These are phyloP conservation scores for Elsinoe necatrix DNA, from an alignment of 2,329 filamentous ascomycete species.

Conservation along the genomic window DNA sequence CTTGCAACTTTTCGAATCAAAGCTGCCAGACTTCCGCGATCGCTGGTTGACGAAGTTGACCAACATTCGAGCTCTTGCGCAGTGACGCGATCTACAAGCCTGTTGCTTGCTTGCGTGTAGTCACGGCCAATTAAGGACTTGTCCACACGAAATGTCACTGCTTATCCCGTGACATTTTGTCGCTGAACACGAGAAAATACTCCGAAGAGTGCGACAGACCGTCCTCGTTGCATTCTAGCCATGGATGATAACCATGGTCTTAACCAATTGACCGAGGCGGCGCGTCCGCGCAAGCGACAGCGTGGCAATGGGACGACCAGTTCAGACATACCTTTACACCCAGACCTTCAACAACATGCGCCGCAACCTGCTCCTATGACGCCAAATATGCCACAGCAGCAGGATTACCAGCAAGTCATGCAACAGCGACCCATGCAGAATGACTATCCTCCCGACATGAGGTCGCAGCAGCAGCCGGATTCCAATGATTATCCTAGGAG, in stretches of 20 bases:
- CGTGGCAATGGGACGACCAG: not conserved
- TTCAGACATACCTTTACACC: conserved; percentile 6
- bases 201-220: not conserved
- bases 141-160: not conserved
- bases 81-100: not conserved
- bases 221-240: not conserved
- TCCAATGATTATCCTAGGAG: conserved; percentile 28
- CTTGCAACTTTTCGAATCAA: not conserved
- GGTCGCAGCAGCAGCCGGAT: conserved; percentile 17
- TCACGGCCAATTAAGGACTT: not conserved
- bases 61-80: not conserved
- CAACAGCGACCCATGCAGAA: conserved; percentile 4
- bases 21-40: not conserved
- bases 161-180: not conserved
- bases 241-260: conserved; percentile 1
- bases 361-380: not conserved
- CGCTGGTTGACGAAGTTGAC: not conserved
- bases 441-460: conserved; percentile 18
- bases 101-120: not conserved
- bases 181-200: not conserved
- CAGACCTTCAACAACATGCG: conserved; percentile 6
- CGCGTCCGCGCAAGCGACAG: conserved; percentile 11
- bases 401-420: not conserved
- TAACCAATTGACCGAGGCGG: not conserved
- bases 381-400: not conserved